phyloP scores from a whole-genome alignment of 257 asterid genomes.

The Ballota nigra region DNA sequence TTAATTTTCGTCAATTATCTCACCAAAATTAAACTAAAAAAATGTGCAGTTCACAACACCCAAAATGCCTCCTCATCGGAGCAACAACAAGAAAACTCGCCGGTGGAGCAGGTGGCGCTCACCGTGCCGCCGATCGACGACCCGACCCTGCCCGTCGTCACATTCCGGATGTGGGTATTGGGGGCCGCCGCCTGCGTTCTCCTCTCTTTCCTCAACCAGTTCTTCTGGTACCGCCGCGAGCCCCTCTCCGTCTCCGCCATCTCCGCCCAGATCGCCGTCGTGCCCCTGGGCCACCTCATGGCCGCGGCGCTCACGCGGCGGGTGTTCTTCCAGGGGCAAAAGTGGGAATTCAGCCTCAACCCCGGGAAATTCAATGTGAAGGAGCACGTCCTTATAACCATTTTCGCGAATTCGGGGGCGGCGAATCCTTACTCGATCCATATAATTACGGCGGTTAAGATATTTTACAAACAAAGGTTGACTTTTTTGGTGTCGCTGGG shows the following conservation, averaged over 20 bases:
- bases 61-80: conserved; percentile 28
- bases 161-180: conserved; percentile 77
- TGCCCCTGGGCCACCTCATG: conserved; percentile 86
- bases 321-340: conserved; percentile 58
- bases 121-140: conserved; percentile 81
- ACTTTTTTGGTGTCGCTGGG: conserved; percentile 74
- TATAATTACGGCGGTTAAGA: conserved; percentile 75
- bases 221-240: conserved; percentile 91
- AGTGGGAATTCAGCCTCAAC: conserved; percentile 66
- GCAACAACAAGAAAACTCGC: conserved; percentile 42
- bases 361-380: conserved; percentile 76
- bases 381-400: conserved; percentile 89
- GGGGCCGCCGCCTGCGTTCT: conserved; percentile 63
- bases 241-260: conserved; percentile 74
- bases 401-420: conserved; percentile 86
- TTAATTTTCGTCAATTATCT: background rate
- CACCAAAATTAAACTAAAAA: background rate
- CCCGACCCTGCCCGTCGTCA: conserved; percentile 57
- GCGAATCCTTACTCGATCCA: conserved; percentile 85
- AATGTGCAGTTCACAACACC: conserved; percentile 38
- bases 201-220: conserved; percentile 88
- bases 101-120: conserved; percentile 76
- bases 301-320: conserved; percentile 50
- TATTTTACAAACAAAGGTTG: conserved; percentile 61
- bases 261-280: conserved; percentile 90